These are phyloP conservation scores for Eimeria acervulina DNA, from an alignment of 169 alveolate genomes.

Conservation along the genomic window DNA sequence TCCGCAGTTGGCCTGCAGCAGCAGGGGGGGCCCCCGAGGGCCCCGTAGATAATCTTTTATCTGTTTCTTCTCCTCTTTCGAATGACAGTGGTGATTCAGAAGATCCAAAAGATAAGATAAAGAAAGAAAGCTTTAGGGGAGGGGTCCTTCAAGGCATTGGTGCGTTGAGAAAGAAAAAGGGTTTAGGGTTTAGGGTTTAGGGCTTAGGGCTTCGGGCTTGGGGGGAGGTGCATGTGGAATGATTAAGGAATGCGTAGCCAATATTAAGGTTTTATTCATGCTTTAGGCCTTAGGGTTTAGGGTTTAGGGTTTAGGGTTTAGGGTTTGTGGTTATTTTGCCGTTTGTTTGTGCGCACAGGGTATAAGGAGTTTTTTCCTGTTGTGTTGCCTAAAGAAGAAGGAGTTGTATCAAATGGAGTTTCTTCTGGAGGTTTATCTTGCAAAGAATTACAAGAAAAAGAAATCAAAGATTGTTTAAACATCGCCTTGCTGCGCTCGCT, in stretches of 20 bases:
- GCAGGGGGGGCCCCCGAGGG: neutral
- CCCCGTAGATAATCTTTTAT: no score
- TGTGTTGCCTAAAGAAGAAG: neutral
- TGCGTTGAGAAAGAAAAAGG: neutral
- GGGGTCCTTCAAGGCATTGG: slow-evolving; percentile 63
- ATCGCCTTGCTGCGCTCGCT: slow-evolving; percentile 70
- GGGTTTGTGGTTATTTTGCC: neutral
- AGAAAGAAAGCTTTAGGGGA: neutral
- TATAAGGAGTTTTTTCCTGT: slow-evolving; percentile 78
- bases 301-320: no score
- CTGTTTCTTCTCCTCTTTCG: no score
- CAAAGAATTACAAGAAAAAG: neutral
- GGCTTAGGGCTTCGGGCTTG: neutral
- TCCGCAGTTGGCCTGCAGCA: slow-evolving; percentile 21
- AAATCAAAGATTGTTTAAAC: neutral
- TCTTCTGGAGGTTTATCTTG: neutral
- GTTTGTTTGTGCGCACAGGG: neutral
- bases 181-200: neutral
- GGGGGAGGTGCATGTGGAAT: neutral
- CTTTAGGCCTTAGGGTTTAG: no score
- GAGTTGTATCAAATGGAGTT: neutral
- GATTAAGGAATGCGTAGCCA: no score
- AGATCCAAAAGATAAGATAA: no score
- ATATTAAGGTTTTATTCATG: no score
- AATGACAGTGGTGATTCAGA: no score